Conservation (phyloP, 306 rosid species). For the Gleditsia sinensis region DNA sequence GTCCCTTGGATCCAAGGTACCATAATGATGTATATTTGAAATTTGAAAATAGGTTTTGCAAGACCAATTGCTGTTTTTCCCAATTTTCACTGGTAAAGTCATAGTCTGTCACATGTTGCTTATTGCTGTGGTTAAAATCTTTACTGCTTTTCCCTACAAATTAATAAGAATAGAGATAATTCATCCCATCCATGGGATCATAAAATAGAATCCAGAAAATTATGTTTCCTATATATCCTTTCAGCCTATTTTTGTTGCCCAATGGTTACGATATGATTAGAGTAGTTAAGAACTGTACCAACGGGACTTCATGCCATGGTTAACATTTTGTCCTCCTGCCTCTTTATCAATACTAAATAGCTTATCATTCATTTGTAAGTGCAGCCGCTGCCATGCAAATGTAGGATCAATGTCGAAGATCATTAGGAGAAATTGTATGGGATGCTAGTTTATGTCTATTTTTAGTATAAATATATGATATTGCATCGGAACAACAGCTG, state of each 20-base stretch:
- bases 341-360: neutral
- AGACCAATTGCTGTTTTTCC: neutral
- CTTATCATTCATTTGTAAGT: constrained; percentile 15
- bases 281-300: constrained; percentile 8
- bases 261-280: neutral
- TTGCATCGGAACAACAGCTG: constrained; percentile 23
- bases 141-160: neutral
- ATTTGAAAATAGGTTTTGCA: neutral
- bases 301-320: constrained; percentile 16
- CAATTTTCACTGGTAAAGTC: neutral
- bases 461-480: constrained; percentile 11
- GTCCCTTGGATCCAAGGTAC: constrained; percentile 78
- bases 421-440: neutral
- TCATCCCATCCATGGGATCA: neutral
- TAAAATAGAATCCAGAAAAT: neutral
- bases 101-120: constrained; percentile 14
- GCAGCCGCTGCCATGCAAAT: neutral
- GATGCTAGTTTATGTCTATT: constrained; percentile 3
- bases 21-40: constrained; percentile 14
- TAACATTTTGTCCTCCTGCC: neutral
- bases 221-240: constrained; percentile 7
- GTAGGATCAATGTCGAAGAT: constrained; percentile 9
- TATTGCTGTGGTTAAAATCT: neutral
- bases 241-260: neutral
- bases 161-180: neutral